Base-by-base conservation (phyloP, 192 early-diverging fungal species). In the Umbelopsis sp. region DNA sequence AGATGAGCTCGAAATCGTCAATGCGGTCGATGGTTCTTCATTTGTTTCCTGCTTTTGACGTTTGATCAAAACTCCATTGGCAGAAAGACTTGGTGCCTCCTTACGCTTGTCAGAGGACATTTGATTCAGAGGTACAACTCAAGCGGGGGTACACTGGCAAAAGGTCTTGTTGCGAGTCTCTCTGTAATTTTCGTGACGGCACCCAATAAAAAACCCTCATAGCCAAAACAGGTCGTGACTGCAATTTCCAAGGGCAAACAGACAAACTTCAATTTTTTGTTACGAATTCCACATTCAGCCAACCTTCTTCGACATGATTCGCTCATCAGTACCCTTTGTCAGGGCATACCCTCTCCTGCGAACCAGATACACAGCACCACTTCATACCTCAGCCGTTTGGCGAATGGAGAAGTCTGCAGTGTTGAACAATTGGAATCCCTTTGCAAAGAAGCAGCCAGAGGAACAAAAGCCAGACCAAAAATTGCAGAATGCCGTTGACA, bases 61-160 rank as follows among this genome's bases (percentile, higher is more conserved):
- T n/a, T 62, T 62, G 31, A 62, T 62, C 29, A 62, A 14, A 29
- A 62, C 31, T 36, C 56, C 56, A 62, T 62, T 62, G 17, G 56
- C 31, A 34, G 56, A 31, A 62, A 31, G 56, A 31, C 56, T 62
- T 29, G 56, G 56, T 34, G 56, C 29, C 14, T 62, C 56, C 26
- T 62, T 62, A 34, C 56, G 56, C 56, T 62, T 62, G 56, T 62
- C 56, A 36, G 56, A 29, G 25, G 56, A 62, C 56, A 62, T 62
- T 29, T 22, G 17, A 16, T 16, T 3, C 6, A 5, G n/a, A 49
- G 47, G 47, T 17, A 49, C 47, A 49, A 49, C 6, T 9, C 38
- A 41, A 21, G 47, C n/a, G 47, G 20, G n/a, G n/a, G n/a, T 49
- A 21, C 47, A 49, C 47, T 49, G 47, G n/a, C 16, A 17, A 17